These are phyloP conservation scores for Trichosporon coremiiforme DNA, from an alignment of 1,284 basidiomycete species.

Conservation along the genomic window DNA sequence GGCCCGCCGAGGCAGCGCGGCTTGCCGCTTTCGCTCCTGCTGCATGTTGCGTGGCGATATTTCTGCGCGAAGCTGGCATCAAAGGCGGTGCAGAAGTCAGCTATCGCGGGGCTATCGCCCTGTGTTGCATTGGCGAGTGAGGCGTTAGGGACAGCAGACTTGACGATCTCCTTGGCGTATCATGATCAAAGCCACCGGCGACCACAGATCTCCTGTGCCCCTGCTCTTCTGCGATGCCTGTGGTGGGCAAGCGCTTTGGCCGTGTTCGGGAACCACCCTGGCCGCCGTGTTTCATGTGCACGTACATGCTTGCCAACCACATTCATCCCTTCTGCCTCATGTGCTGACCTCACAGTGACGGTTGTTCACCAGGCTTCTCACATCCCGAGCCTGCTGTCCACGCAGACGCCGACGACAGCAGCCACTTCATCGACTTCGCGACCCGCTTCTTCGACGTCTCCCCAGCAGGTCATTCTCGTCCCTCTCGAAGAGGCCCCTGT, in stretches of 20 bases:
- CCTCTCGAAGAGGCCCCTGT: constrained; percentile 53
- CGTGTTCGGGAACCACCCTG: background rate
- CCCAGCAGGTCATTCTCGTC: constrained; percentile 49
- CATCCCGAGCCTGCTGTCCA: constrained; percentile 40
- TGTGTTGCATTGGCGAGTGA: background rate
- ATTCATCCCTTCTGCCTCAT: background rate
- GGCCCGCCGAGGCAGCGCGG: background rate
- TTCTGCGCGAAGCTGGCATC: background rate
- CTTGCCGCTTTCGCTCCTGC: background rate
- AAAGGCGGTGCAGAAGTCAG: background rate
- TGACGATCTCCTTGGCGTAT: background rate
- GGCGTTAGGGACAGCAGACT: constrained; percentile 1
- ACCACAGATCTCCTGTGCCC: background rate
- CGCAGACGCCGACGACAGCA: constrained; percentile 16
- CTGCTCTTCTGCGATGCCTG: background rate
- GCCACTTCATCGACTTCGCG: too few species aligned
- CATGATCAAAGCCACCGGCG: background rate
- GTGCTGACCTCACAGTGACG: constrained; percentile 37
- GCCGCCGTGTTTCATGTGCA: background rate
- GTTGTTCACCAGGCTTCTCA: constrained; percentile 46
- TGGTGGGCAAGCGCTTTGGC: background rate
- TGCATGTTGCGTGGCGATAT: background rate
- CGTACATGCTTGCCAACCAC: background rate
- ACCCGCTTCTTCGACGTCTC: constrained; percentile 23
- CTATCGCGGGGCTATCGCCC: background rate